Conservation (phyloP, 805 yeast species). For the Saccharomycopsis sp. region DNA sequence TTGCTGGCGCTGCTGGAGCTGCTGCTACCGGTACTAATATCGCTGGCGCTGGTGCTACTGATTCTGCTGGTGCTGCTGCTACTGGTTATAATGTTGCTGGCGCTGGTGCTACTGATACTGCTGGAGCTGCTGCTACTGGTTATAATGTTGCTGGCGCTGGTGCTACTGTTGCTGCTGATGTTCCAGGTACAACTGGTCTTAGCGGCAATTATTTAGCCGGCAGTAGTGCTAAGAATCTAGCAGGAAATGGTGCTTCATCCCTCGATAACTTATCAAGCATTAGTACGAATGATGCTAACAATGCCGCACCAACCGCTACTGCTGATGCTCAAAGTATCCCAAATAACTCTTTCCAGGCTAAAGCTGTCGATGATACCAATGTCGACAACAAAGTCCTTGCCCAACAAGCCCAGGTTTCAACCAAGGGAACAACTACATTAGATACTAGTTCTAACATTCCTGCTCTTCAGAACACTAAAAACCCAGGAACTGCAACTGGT, state of each 20-base stretch:
- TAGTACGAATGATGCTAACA: neutral
- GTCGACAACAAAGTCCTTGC: no score
- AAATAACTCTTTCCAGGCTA: neutral
- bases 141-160: neutral
- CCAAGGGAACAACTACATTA: no score
- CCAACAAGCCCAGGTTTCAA: no score
- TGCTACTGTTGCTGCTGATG: neutral
- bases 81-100: neutral
- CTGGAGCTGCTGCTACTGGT: neutral
- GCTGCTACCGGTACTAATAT: neutral
- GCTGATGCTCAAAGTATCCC: neutral
- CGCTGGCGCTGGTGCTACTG: neutral
- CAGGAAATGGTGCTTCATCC: neutral
- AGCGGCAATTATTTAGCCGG: neutral
- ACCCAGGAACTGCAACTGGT: conserved; percentile 1
- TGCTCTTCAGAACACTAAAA: no score
- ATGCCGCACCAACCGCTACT: neutral
- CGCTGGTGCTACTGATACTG: neutral
- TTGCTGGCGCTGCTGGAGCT: neutral
- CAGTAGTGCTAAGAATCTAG: neutral
- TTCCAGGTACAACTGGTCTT: neutral
- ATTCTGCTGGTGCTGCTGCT: neutral
- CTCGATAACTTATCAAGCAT: neutral
- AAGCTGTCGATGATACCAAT: neutral
- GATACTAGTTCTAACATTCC: neutral